Evolutionary conservation across 371 early-diverging fungal species (phyloP).

Genomic region (Mucor saturninus): DNA sequence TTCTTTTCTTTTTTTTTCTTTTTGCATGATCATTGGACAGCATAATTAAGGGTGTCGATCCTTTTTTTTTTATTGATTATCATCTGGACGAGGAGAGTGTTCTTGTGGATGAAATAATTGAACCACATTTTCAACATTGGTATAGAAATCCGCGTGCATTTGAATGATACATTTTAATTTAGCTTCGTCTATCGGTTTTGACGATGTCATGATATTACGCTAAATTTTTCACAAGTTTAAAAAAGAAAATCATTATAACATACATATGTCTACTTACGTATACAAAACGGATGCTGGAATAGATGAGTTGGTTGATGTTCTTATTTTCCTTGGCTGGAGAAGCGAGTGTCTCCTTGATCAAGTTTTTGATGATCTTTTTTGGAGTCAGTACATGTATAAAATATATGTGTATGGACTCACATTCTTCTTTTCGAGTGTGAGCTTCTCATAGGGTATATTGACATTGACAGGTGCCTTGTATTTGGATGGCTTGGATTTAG

Average conservation of each 20-base stretch:
- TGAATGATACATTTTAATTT: background rate
- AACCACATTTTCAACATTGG: constrained; percentile 5
- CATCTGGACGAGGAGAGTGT: no score
- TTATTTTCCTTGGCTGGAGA: constrained; percentile 1
- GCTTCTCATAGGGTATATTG: background rate
- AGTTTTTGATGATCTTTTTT: constrained; percentile 1
- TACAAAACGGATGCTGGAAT: constrained; percentile 1
- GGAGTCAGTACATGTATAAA: background rate
- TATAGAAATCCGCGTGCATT: constrained; percentile 11
- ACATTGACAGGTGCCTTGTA: background rate
- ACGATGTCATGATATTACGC: constrained; percentile 7
- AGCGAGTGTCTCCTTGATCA: background rate
- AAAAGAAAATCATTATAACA: no score
- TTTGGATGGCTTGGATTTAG: constrained; percentile 8
- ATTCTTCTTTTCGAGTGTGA: background rate
- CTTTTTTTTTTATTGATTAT: no score
- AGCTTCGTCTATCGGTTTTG: background rate
- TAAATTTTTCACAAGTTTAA: background rate
- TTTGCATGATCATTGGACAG: no score
- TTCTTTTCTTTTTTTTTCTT: no score
- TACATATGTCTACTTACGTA: constrained; percentile 4
- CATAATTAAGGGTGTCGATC: no score
- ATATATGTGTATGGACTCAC: background rate
- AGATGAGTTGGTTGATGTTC: constrained; percentile 4
- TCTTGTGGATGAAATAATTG: constrained; percentile 4